Conservation (phyloP, 148 eudicot species). For the Rheum nobile region DNA sequence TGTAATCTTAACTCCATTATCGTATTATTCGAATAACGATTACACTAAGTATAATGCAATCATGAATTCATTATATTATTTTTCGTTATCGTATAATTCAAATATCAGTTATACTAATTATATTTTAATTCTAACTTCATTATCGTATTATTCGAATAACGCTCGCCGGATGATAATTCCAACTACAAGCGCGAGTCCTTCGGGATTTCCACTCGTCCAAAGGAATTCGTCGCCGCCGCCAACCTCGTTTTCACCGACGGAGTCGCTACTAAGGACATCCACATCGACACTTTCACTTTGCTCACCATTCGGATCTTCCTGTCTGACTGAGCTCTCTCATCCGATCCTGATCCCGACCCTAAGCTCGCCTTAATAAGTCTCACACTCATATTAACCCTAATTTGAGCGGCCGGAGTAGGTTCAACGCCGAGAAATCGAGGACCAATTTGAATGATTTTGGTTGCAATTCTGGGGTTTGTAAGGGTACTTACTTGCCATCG, state of each 20-base stretch:
- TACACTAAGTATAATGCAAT: too few species aligned
- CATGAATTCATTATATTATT: too few species aligned
- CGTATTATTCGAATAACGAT: too few species aligned
- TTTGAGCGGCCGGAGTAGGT: constrained; percentile 41
- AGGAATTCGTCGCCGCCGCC: constrained; percentile 59
- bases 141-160: too few species aligned
- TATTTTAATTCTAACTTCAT: too few species aligned
- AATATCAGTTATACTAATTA: too few species aligned
- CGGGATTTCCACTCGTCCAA: constrained; percentile 75
- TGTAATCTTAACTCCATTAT: too few species aligned
- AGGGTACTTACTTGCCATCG: constrained; percentile 53
- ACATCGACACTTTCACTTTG: constrained; percentile 65
- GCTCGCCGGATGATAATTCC: constrained; percentile 19
- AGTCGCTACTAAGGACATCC: constrained; percentile 87
- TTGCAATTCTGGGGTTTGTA: constrained; percentile 29
- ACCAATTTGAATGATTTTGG: constrained; percentile 19
- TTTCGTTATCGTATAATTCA: too few species aligned
- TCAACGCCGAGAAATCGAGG: constrained; percentile 20
- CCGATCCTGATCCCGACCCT: constrained; percentile 1
- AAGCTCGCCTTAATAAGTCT: neutral
- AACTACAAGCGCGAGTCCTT: constrained; percentile 17
- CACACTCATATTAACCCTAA: neutral
- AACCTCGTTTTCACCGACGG: constrained; percentile 74
- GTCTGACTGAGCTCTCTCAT: constrained; percentile 35
- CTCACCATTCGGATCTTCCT: constrained; percentile 67